Conservation (phyloP, 495 filamentous ascomycete species). For the Viridothelium virens region DNA sequence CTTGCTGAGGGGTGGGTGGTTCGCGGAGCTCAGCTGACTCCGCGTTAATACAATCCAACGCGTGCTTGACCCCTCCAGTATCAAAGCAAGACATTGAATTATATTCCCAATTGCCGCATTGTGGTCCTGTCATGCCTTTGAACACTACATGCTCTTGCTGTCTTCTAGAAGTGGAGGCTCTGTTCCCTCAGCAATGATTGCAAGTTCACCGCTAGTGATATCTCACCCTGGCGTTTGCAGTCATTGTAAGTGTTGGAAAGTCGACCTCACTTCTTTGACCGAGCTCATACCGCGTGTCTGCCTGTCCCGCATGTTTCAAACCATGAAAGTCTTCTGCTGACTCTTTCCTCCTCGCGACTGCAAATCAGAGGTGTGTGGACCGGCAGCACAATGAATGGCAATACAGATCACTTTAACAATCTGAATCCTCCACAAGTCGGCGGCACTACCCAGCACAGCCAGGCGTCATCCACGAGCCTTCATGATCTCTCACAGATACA, state of each 20-base stretch:
- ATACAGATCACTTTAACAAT: background rate
- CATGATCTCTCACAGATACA: constrained; percentile 52
- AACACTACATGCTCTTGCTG: too few relatives aligned
- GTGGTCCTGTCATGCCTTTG: too few relatives aligned
- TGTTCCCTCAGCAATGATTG: background rate
- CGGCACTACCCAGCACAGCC: constrained; percentile 16
- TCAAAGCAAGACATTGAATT: background rate
- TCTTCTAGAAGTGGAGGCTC: background rate
- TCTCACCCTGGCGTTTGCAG: background rate
- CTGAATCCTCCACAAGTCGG: background rate
- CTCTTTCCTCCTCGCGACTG: background rate
- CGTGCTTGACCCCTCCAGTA: background rate
- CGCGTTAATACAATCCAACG: background rate
- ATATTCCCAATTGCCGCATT: too few relatives aligned
- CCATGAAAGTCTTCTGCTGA: background rate
- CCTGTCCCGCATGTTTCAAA: background rate
- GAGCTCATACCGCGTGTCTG: background rate
- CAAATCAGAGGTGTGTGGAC: background rate
- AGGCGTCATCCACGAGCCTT: constrained; percentile 12
- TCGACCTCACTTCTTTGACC: constrained; percentile 3
- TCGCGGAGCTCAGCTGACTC: background rate
- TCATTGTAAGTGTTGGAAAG: background rate
- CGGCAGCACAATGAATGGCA: background rate
- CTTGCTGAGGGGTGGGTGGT: background rate
- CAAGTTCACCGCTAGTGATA: background rate